These are phyloP conservation scores for Podila clonocystis DNA, from an alignment of 192 early-diverging fungal genomes.

Conservation along the genomic window DNA sequence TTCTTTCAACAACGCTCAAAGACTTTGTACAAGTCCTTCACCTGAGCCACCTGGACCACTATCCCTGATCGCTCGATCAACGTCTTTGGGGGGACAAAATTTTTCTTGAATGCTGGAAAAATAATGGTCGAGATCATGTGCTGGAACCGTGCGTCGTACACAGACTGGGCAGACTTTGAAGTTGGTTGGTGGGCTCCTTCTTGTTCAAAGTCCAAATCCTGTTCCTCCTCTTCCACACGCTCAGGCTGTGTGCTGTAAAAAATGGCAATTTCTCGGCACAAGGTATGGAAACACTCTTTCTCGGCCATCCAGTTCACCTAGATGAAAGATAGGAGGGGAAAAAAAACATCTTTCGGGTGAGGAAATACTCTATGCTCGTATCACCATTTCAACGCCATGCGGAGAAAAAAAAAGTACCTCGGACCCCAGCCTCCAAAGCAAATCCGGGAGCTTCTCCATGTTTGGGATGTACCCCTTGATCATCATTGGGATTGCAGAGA, in stretches of 20 bases:
- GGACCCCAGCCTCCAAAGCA: constrained; percentile 81
- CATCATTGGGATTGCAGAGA: constrained; percentile 82
- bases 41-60: constrained; percentile 81
- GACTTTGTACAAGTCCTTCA: constrained; percentile 92
- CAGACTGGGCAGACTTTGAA: constrained; percentile 25
- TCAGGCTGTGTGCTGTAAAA: constrained; percentile 71
- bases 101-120: constrained; percentile 81
- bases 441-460: constrained; percentile 85
- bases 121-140: constrained; percentile 55
- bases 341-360: neutral
- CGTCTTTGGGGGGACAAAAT: constrained; percentile 73
- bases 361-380: neutral
- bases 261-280: constrained; percentile 74
- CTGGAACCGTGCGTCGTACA: constrained; percentile 18
- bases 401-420: constrained; percentile 58
- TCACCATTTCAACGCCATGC: neutral
- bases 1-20: constrained; percentile 93
- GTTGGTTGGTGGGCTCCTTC: constrained; percentile 3
- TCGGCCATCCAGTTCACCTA: constrained; percentile 89
- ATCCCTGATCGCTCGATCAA: constrained; percentile 67
- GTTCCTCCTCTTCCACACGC: constrained; percentile 15
- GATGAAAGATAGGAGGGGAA: neutral
- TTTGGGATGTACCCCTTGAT: constrained; percentile 84
- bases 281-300: constrained; percentile 81
- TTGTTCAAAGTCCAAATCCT: neutral